phyloP scores from a whole-genome alignment of 345 rosid genomes.

The Luvunga scandens region DNA sequence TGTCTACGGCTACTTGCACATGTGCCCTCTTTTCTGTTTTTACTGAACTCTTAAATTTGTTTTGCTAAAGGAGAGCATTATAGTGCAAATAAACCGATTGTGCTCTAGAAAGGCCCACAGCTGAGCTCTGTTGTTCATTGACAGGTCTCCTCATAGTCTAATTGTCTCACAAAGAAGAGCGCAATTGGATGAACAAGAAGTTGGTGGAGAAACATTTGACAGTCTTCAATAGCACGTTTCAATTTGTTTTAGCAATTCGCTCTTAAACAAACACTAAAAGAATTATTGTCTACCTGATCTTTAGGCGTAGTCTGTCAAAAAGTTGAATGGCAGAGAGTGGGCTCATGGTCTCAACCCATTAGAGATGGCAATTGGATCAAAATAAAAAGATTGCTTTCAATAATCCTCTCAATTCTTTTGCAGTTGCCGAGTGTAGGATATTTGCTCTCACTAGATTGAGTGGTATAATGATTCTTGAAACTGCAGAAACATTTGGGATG shows the following conservation, averaged over 20 bases:
- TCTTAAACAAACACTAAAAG: neutral
- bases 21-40: neutral
- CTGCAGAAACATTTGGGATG: slow-evolving; percentile 78
- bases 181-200: neutral
- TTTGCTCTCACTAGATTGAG: slow-evolving; percentile 54
- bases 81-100: neutral
- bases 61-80: neutral
- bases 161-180: neutral
- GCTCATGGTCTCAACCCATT: neutral
- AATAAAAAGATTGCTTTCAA: neutral
- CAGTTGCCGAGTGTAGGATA: slow-evolving; percentile 74
- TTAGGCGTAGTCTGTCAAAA: neutral
- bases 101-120: neutral
- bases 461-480: slow-evolving; percentile 86
- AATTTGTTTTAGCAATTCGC: neutral
- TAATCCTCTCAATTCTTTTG: slow-evolving; percentile 20
- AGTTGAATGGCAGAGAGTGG: neutral
- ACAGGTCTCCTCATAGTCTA: neutral
- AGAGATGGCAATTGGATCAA: neutral
- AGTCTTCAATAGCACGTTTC: neutral
- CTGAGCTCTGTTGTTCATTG: neutral
- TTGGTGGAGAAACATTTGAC: neutral
- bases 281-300: neutral
- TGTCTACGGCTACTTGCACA: neutral
- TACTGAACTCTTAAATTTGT: neutral